These are phyloP conservation scores for Rhododendron ovatum DNA, from an alignment of 148 eudicot genomes.

Conservation along the genomic window DNA sequence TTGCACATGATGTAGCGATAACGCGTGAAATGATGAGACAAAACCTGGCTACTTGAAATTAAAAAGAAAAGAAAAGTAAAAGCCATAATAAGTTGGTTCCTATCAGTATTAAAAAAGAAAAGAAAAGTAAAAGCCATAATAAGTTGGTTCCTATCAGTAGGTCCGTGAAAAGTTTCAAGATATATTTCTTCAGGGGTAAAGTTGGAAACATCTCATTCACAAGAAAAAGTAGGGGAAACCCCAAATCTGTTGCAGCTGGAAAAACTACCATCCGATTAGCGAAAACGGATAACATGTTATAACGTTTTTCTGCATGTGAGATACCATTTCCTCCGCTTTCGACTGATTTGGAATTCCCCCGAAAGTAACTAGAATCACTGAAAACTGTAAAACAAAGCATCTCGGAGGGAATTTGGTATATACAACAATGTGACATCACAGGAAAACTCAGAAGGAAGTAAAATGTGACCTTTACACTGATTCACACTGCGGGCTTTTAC, in stretches of 20 bases:
- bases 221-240: background rate
- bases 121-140: too few species aligned
- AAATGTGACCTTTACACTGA: background rate
- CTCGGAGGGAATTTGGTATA: background rate
- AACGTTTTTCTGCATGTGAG: background rate
- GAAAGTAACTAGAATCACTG: background rate
- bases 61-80: too few species aligned
- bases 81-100: too few species aligned
- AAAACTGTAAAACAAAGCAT: background rate
- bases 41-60: too few species aligned
- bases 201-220: background rate
- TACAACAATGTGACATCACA: background rate
- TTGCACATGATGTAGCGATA: too few species aligned
- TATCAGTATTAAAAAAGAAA: too few species aligned
- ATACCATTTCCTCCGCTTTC: background rate
- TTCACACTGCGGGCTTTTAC: background rate
- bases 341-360: background rate
- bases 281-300: too few species aligned
- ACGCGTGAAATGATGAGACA: too few species aligned
- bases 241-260: background rate
- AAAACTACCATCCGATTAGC: background rate
- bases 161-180: too few species aligned
- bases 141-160: too few species aligned
- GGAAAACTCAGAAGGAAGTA: background rate
- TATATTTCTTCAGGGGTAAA: too few species aligned